Conservation (phyloP, 2,329 filamentous ascomycete genomes). For the Verruconis gallopava region DNA sequence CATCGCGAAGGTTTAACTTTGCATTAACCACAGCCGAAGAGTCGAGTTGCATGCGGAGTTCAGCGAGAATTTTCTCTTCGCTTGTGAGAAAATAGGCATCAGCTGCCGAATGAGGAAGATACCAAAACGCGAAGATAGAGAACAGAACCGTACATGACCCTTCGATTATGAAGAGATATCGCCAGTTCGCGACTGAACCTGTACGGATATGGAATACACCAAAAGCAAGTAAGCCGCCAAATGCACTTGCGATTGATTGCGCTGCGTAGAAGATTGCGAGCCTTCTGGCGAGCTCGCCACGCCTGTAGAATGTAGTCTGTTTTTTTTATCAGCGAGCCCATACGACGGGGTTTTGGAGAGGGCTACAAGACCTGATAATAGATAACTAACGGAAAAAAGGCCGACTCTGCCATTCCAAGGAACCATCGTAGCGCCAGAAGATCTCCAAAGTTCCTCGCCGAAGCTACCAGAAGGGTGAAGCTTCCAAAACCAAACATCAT, state of each 20-base stretch:
- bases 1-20: constrained; percentile 39
- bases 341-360: no score
- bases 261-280: constrained; percentile 66
- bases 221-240: constrained; percentile 46
- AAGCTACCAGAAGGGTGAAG: constrained; percentile 47
- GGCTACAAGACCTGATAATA: constrained; percentile 48
- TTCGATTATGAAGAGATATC: constrained; percentile 52
- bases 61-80: constrained; percentile 55
- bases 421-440: constrained; percentile 58
- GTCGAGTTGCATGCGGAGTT: constrained; percentile 63
- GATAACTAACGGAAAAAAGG: constrained; percentile 57
- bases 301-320: constrained; percentile 49
- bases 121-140: constrained; percentile 53
- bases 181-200: constrained; percentile 36
- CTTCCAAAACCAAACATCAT: constrained; percentile 58
- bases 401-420: constrained; percentile 49
- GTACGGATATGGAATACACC: constrained; percentile 47
- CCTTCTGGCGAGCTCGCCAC: constrained; percentile 56
- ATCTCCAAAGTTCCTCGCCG: constrained; percentile 47
- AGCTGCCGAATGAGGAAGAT: constrained; percentile 51
- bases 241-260: constrained; percentile 58
- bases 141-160: constrained; percentile 45
- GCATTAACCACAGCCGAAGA: constrained; percentile 52
- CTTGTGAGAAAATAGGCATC: constrained; percentile 52
- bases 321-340: no score